These are phyloP conservation scores for Rheum nobile DNA, from an alignment of 148 eudicot genomes.

Conservation along the genomic window DNA sequence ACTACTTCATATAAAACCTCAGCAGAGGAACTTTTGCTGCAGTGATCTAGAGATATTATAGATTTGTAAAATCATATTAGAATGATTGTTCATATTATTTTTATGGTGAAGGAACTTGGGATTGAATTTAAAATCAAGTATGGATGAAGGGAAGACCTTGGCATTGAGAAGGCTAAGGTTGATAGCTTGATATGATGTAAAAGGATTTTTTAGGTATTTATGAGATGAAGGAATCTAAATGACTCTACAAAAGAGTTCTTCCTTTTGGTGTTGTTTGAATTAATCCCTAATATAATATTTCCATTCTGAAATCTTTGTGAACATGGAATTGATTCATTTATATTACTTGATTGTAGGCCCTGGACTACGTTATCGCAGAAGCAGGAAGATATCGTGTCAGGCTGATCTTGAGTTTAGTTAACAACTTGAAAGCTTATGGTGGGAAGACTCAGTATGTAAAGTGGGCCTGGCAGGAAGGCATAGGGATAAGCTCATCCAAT, in stretches of 20 bases:
- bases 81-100: neutral
- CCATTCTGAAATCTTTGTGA: too few species aligned
- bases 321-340: slow-evolving; percentile 7
- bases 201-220: neutral
- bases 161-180: neutral
- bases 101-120: neutral
- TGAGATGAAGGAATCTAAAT: neutral
- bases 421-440: slow-evolving; percentile 87
- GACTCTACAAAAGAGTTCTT: neutral
- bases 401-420: slow-evolving; percentile 65
- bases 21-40: neutral
- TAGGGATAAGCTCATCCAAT: slow-evolving; percentile 81
- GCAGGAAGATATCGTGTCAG: slow-evolving; percentile 64
- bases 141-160: neutral
- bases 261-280: neutral
- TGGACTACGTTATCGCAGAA: slow-evolving; percentile 93
- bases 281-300: neutral
- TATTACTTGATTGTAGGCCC: slow-evolving; percentile 41
- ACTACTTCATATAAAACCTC: neutral
- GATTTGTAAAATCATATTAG: neutral
- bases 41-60: neutral
- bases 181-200: neutral
- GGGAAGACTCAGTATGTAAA: slow-evolving; percentile 94
- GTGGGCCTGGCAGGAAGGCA: slow-evolving; percentile 98
- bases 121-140: neutral